A percentile compares a stretch with the other conserved stretches of the same genome.
These are phyloP conservation scores for Pseudomassariella vexata DNA, from an alignment of 2,329 filamentous ascomycete genomes.

Conservation along the genomic window DNA sequence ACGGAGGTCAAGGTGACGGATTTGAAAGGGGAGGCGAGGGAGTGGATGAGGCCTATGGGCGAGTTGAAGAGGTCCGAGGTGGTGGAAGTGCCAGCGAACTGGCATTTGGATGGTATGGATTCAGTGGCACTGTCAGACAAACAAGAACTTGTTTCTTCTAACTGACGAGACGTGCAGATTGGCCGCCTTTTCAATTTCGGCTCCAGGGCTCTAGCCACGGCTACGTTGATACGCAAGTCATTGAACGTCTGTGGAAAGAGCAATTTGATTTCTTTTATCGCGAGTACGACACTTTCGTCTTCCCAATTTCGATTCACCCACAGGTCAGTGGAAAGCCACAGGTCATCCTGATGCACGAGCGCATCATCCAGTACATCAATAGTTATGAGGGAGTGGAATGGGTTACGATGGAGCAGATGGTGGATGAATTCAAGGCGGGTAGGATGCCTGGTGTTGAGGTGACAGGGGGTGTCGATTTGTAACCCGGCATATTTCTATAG, in stretches of 20 bases:
- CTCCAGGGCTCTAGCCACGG: conserved; percentile 21
- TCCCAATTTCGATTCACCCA: conserved; percentile 40
- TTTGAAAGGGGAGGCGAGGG: conserved; percentile 12
- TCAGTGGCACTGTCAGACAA: too few species aligned
- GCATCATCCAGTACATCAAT: conserved; percentile 39
- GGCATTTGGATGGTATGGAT: conserved; percentile 40
- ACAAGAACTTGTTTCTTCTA: too few species aligned
- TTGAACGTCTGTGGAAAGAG: conserved; percentile 38
- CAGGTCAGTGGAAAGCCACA: conserved; percentile 42
- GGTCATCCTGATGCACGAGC: conserved; percentile 38
- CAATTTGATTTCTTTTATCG: conserved; percentile 39
- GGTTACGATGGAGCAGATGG: conserved; percentile 8
- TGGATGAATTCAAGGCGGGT: conserved; percentile 9
- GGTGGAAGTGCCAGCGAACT: conserved; percentile 39
- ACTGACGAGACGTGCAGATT: too few species aligned
- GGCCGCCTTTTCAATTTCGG: conserved; percentile 20
- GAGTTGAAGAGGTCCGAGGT: conserved; percentile 20
- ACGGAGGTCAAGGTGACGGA: conserved; percentile 10
- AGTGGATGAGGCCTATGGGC: conserved; percentile 14
- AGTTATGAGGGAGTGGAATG: conserved; percentile 36
- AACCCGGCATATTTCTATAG: too few species aligned
- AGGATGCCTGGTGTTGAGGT: too few species aligned
- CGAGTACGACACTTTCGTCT: conserved; percentile 39
- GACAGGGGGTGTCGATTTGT: too few species aligned
- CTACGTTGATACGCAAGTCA: conserved; percentile 32